Conservation (phyloP, 495 filamentous ascomycete species). For the Aspergillus mulundensis region DNA sequence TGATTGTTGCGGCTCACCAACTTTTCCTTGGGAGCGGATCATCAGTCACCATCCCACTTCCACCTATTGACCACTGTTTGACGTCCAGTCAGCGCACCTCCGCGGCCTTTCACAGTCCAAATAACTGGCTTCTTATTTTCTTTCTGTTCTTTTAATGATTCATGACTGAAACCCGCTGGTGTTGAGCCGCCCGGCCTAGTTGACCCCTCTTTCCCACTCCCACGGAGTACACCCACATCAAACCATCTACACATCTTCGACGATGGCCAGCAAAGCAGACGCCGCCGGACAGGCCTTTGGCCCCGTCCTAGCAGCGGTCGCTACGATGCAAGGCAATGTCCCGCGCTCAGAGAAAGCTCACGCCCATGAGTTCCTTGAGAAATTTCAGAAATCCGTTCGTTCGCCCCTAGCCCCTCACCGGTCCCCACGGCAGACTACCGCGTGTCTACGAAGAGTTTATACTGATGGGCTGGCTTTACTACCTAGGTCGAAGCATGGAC, state of each 20-base stretch:
- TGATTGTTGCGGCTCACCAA: slow-evolving; percentile 23
- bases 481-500: slow-evolving; percentile 82
- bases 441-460: background rate
- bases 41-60: slow-evolving; percentile 41
- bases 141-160: slow-evolving; percentile 22
- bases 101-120: slow-evolving; percentile 4
- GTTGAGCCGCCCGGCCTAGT: slow-evolving; percentile 28
- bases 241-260: slow-evolving; percentile 24
- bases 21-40: slow-evolving; percentile 27
- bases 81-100: slow-evolving; percentile 14
- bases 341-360: slow-evolving; percentile 78
- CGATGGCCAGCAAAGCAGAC: slow-evolving; percentile 66
- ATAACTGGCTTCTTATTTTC: background rate
- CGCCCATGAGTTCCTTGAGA: slow-evolving; percentile 85
- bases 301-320: slow-evolving; percentile 80
- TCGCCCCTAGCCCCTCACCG: slow-evolving; percentile 17
- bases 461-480: slow-evolving; percentile 13
- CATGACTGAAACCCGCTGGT: slow-evolving; percentile 22
- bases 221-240: slow-evolving; percentile 12
- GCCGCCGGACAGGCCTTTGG: slow-evolving; percentile 64
- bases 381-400: slow-evolving; percentile 97
- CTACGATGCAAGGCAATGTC: slow-evolving; percentile 84
- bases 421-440: background rate
- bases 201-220: slow-evolving; percentile 23
- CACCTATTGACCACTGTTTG: slow-evolving; percentile 16